Evolutionary conservation across 2,329 filamentous ascomycete genomes (phyloP).

Genomic region (Alternaria sp.): DNA sequence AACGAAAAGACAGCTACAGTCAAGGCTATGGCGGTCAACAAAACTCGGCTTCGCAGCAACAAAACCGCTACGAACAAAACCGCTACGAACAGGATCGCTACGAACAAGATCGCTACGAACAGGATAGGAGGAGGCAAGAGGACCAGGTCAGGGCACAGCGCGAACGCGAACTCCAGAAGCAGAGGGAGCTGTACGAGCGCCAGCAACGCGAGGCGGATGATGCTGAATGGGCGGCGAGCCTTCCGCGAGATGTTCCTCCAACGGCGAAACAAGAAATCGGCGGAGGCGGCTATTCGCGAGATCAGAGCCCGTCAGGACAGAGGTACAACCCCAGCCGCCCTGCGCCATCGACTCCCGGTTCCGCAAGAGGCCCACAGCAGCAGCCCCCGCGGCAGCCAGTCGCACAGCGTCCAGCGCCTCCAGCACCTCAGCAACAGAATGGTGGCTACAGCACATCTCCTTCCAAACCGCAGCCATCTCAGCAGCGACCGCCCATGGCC

Average conservation of each 20-base stretch:
- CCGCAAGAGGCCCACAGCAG: constrained; percentile 52
- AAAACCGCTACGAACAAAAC: background rate
- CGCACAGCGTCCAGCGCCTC: constrained; percentile 83
- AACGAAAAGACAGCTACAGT: constrained; percentile 55
- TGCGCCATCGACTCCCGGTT: constrained; percentile 76
- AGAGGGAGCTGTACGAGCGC: constrained; percentile 52
- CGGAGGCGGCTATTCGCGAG: constrained; percentile 60
- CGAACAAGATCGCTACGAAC: constrained; percentile 35
- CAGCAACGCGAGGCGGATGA: constrained; percentile 5
- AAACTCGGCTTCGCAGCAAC: constrained; percentile 42
- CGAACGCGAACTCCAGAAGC: constrained; percentile 50
- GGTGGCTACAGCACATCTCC: constrained; percentile 37
- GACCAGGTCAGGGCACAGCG: constrained; percentile 45
- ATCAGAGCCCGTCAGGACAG: constrained; percentile 55
- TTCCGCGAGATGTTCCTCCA: no score
- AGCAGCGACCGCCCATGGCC: constrained; percentile 37
- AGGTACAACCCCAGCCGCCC: constrained; percentile 87
- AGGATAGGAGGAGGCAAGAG: constrained; percentile 46
- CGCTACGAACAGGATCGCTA: background rate
- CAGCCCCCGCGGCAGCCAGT: constrained; percentile 62
- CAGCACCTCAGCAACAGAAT: constrained; percentile 62
- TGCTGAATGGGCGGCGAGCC: no score
- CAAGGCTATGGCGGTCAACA: constrained; percentile 38
- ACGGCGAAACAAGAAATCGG: constrained; percentile 90
- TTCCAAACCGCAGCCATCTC: constrained; percentile 33